A percentile compares a stretch with the other conserved stretches of the same genome.
Conservation (phyloP, 2,329 filamentous ascomycete species). For the Nannizziopsis arthrosporioides region DNA sequence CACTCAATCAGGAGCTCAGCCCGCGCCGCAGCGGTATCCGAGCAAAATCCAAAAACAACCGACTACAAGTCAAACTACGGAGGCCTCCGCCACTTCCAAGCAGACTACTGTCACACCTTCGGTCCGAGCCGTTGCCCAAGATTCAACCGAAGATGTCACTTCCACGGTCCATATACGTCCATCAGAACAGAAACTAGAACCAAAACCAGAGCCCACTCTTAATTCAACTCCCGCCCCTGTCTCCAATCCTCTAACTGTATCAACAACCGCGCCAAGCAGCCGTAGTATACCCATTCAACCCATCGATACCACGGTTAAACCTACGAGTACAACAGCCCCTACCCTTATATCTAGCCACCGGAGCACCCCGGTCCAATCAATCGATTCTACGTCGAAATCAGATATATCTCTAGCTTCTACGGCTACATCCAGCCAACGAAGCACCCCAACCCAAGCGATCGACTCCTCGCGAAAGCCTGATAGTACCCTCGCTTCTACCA, state of each 20-base stretch:
- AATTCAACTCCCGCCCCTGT: background rate
- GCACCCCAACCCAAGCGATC: too few relatives aligned
- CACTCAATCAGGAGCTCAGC: too few relatives aligned
- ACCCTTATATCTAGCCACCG: background rate
- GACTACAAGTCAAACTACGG: constrained; percentile 19
- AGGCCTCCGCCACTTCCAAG: constrained; percentile 4
- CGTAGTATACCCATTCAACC: background rate
- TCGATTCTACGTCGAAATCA: too few relatives aligned
- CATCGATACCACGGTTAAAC: too few relatives aligned
- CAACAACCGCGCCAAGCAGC: background rate
- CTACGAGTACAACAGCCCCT: too few relatives aligned
- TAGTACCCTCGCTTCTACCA: background rate
- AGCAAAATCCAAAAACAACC: constrained; percentile 64
- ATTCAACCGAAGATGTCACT: background rate
- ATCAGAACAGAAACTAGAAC: background rate
- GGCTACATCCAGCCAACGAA: too few relatives aligned
- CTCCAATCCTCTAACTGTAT: background rate
- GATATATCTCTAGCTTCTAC: too few relatives aligned
- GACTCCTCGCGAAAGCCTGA: background rate
- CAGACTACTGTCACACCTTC: constrained; percentile 2
- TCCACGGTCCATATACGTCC: background rate
- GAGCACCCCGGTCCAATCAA: background rate
- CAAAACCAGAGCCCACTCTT: background rate
- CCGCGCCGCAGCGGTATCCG: constrained; percentile 43
- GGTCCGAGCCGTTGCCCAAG: constrained; percentile 4